Evolutionary conservation across 768 basidiomycete genomes (phyloP).

Genomic region (Sistotremastrum niveocremeum): DNA sequence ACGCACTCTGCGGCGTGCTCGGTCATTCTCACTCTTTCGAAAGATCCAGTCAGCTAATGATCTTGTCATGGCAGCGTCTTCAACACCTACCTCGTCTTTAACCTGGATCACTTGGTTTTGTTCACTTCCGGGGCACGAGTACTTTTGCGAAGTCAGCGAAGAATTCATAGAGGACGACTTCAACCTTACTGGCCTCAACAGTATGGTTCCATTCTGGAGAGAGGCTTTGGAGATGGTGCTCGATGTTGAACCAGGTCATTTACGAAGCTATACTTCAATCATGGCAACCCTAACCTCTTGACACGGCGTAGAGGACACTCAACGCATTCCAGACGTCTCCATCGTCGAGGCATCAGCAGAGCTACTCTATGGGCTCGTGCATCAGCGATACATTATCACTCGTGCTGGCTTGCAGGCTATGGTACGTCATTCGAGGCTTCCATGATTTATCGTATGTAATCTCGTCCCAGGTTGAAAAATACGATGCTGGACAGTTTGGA

Average conservation of each 20-base stretch:
- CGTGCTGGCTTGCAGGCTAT: constrained; percentile 88
- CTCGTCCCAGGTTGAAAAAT: constrained; percentile 76
- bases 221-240: constrained; percentile 99
- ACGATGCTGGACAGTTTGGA: constrained; percentile 83
- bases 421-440: constrained; percentile 33
- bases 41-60: constrained; percentile 7
- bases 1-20: constrained; percentile 1
- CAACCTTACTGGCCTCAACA: constrained; percentile 91
- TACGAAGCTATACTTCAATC: constrained; percentile 1
- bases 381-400: constrained; percentile 94
- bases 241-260: constrained; percentile 94
- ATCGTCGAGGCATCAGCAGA: constrained; percentile 98
- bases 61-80: constrained; percentile 44
- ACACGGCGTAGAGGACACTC: constrained; percentile 54
- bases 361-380: constrained; percentile 92
- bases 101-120: constrained; percentile 98
- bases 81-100: constrained; percentile 79
- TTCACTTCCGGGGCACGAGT: constrained; percentile 89
- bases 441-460: constrained; percentile 4
- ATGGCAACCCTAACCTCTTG: too few relatives aligned
- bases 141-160: constrained; percentile 95
- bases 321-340: constrained; percentile 95
- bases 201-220: constrained; percentile 98
- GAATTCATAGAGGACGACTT: constrained; percentile 99
- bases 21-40: not conserved